Conservation (phyloP, 1,139 yeast genomes). For the Suhomyces coccinellae region DNA sequence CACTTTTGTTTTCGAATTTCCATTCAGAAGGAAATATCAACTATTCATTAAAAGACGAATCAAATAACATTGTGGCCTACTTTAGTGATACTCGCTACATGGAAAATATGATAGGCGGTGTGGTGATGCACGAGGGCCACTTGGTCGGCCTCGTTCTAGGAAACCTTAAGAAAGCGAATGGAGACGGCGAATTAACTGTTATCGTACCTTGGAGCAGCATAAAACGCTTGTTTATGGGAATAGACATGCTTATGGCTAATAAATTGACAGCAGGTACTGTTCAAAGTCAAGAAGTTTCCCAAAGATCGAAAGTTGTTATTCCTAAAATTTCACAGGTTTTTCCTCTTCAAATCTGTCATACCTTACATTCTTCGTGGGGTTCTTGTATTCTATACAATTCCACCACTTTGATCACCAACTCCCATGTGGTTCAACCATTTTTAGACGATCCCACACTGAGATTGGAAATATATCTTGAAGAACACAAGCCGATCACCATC, state of each 20-base stretch:
- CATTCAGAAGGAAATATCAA: conserved; percentile 48
- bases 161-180: conserved; percentile 47
- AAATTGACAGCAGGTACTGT: neutral
- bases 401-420: conserved; percentile 34
- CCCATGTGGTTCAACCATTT: conserved; percentile 36
- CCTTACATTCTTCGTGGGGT: conserved; percentile 32
- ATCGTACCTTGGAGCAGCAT: conserved; percentile 49
- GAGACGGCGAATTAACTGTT: conserved; percentile 60
- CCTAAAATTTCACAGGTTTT: conserved; percentile 10
- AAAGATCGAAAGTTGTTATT: neutral
- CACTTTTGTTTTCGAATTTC: conserved; percentile 54
- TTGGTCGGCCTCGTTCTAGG: conserved; percentile 57
- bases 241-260: neutral
- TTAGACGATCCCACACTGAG: conserved; percentile 11
- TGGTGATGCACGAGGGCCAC: conserved; percentile 25
- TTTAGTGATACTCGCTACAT: conserved; percentile 56
- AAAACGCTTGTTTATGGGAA: neutral
- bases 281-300: neutral
- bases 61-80: conserved; percentile 16
- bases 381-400: conserved; percentile 32
- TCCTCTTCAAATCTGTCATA: conserved; percentile 15
- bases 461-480: conserved; percentile 10
- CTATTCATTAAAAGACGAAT: conserved; percentile 17
- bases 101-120: conserved; percentile 68
- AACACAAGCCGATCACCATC: neutral